phyloP scores from a whole-genome alignment of 2,329 filamentous ascomycete species.

The Monosporascus sp. region DNA sequence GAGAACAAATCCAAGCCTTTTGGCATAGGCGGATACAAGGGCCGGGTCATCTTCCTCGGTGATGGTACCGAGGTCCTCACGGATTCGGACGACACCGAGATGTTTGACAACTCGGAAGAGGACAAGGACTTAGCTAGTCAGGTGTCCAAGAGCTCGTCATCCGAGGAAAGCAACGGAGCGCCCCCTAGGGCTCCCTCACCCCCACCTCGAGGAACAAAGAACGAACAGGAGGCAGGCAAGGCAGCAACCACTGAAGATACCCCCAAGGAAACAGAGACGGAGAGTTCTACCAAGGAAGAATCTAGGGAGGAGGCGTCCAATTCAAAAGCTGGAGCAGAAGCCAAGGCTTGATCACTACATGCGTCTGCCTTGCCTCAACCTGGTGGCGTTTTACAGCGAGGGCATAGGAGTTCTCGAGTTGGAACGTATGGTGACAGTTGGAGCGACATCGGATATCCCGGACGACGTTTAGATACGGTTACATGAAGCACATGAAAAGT shows the following conservation, averaged over 20 bases:
- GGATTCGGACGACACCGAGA: slow-evolving; percentile 83
- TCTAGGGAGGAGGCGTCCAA: slow-evolving; percentile 19
- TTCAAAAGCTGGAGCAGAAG: slow-evolving; percentile 11
- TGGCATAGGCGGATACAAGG: slow-evolving; percentile 65
- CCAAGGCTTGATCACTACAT: slow-evolving; percentile 19
- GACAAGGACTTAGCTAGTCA: slow-evolving; percentile 83
- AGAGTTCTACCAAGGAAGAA: slow-evolving; percentile 18
- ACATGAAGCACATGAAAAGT: slow-evolving; percentile 17
- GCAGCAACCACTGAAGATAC: slow-evolving; percentile 20
- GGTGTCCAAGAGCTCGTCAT: slow-evolving; percentile 57
- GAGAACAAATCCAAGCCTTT: slow-evolving; percentile 60
- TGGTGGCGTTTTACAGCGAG: slow-evolving; percentile 3
- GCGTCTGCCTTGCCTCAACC: slow-evolving; percentile 1
- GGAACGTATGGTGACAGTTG: neutral
- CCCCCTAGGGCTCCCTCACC: slow-evolving; percentile 29
- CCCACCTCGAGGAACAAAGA: slow-evolving; percentile 24
- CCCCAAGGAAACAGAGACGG: slow-evolving; percentile 14
- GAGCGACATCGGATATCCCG: neutral
- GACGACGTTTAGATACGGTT: slow-evolving; percentile 15
- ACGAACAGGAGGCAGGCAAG: slow-evolving; percentile 19
- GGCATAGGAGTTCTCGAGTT: slow-evolving; percentile 4
- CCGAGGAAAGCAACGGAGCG: slow-evolving; percentile 20
- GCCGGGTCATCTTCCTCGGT: slow-evolving; percentile 88
- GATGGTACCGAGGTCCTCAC: slow-evolving; percentile 91
- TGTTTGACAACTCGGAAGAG: slow-evolving; percentile 84